These are phyloP conservation scores for Trichoderma gracile DNA, from an alignment of 2,329 filamentous ascomycete species.

Conservation along the genomic window DNA sequence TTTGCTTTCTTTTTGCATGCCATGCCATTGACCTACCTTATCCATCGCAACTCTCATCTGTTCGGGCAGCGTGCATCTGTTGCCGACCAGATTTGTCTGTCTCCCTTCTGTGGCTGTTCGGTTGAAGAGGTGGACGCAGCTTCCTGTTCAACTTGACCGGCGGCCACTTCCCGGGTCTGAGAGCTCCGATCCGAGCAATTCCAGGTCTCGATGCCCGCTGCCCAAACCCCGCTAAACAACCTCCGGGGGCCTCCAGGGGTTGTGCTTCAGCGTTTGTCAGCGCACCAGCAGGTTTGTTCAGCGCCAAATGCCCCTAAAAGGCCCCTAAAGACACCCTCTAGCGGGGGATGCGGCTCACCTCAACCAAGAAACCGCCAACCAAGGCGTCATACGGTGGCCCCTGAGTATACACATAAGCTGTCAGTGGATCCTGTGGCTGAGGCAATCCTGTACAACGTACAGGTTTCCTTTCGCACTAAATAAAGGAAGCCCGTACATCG, in stretches of 20 bases:
- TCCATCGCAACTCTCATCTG: not conserved
- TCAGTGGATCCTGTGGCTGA: too few relatives aligned
- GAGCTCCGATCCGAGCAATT: slow-evolving; percentile 4
- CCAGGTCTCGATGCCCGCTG: not conserved
- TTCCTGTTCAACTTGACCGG: not conserved
- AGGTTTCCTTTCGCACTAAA: too few relatives aligned
- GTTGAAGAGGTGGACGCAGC: too few relatives aligned
- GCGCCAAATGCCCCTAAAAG: not conserved
- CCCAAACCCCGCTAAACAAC: slow-evolving; percentile 5
- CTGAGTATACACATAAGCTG: too few relatives aligned
- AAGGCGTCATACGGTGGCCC: slow-evolving; percentile 8
- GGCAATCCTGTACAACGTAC: too few relatives aligned
- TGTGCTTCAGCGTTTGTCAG: too few relatives aligned
- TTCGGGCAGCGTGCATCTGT: not conserved
- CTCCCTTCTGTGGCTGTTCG: too few relatives aligned
- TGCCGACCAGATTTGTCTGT: too few relatives aligned
- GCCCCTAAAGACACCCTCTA: not conserved
- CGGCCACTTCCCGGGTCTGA: not conserved
- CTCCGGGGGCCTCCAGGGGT: not conserved
- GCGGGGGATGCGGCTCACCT: slow-evolving; percentile 14
- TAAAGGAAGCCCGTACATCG: too few relatives aligned
- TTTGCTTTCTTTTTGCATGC: not conserved
- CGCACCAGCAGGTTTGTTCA: not conserved
- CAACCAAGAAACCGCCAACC: not conserved
- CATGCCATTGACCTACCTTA: not conserved